Conservation (phyloP, 371 early-diverging fungal species). For the Mortierella sp. region DNA sequence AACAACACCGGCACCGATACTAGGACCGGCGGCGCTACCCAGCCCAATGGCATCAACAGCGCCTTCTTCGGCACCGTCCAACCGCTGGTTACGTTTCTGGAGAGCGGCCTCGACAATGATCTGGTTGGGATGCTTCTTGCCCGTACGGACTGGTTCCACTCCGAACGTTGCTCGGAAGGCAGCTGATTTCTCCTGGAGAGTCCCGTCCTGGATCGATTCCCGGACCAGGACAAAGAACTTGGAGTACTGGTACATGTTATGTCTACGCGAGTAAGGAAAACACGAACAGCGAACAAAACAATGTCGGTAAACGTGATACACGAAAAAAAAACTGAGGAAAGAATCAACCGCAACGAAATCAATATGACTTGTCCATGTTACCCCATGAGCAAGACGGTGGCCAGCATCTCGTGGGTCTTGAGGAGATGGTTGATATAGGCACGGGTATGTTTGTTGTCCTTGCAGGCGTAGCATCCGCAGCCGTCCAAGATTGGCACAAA, state of each 20-base stretch:
- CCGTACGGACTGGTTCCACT: conserved; percentile 34
- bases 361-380: conserved; percentile 16
- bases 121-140: conserved; percentile 41
- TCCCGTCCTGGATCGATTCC: conserved; percentile 64
- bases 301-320: not conserved
- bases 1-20: not conserved
- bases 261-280: conserved; percentile 55
- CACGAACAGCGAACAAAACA: not conserved
- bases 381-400: conserved; percentile 80
- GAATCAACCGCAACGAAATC: not conserved
- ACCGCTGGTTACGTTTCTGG: conserved; percentile 42
- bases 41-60: conserved; percentile 29
- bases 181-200: conserved; percentile 58
- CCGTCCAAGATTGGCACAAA: conserved; percentile 73
- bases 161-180: conserved; percentile 24
- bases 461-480: conserved; percentile 79
- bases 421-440: conserved; percentile 85
- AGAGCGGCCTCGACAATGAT: conserved; percentile 38
- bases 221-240: conserved; percentile 74
- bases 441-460: conserved; percentile 68
- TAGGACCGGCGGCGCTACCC: not conserved
- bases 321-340: not conserved
- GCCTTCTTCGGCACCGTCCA: conserved; percentile 28
- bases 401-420: conserved; percentile 85
- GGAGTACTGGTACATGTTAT: conserved; percentile 76